Evolutionary conservation across 768 basidiomycete genomes (phyloP).

Genomic region (Boletus rufocinnamomeus): DNA sequence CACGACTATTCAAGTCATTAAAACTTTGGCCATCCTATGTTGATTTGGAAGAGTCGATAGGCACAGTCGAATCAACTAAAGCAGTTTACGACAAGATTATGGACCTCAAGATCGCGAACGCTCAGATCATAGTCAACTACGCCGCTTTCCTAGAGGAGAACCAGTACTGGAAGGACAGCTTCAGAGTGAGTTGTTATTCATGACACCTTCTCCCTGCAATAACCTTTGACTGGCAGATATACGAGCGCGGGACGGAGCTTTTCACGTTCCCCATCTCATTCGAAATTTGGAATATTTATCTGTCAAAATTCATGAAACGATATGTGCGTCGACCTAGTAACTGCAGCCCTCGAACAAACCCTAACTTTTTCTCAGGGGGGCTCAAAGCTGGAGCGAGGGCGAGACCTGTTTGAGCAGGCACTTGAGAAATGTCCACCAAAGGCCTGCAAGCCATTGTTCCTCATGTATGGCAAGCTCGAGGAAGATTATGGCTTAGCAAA

Average conservation of each 20-base stretch:
- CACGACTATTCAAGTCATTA: conserved; percentile 92
- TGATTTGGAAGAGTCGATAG: conserved; percentile 96
- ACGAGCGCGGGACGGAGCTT: conserved; percentile 94
- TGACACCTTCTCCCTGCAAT: conserved; percentile 1
- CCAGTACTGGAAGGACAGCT: conserved; percentile 97
- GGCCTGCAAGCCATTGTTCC: conserved; percentile 90
- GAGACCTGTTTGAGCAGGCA: conserved; percentile 97
- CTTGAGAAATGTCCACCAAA: conserved; percentile 95
- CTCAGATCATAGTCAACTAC: conserved; percentile 96
- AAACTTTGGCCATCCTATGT: conserved; percentile 99
- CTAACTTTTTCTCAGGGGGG: conserved; percentile 62
- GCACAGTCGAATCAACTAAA: conserved; percentile 89
- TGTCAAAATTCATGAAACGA: conserved; percentile 95
- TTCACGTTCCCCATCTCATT: conserved; percentile 98
- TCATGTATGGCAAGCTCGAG: conserved; percentile 95
- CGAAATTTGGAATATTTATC: conserved; percentile 99
- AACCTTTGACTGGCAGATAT: conserved; percentile 55
- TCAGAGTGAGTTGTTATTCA: conserved; percentile 72
- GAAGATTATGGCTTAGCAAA: conserved; percentile 96
- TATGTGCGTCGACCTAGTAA: conserved; percentile 60
- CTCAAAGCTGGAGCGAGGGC: conserved; percentile 90
- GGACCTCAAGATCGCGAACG: conserved; percentile 96
- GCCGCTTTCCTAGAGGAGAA: conserved; percentile 97
- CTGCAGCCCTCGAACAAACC: background rate
- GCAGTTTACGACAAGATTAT: conserved; percentile 95